A percentile compares a stretch with the other conserved stretches of the same genome.
These are phyloP conservation scores for Nicotiana knightiana DNA, from an alignment of 257 asterid genomes.

Conservation along the genomic window DNA sequence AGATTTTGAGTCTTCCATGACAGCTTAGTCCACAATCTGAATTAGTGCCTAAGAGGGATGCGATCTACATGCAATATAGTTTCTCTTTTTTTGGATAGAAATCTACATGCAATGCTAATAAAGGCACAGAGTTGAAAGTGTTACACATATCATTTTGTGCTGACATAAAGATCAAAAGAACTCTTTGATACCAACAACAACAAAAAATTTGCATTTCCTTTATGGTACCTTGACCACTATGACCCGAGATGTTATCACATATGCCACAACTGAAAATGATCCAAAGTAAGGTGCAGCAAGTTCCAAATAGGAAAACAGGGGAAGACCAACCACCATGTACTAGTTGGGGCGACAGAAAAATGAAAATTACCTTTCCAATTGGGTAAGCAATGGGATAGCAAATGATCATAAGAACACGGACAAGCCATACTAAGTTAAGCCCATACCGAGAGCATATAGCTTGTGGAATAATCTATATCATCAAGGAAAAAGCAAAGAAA, in stretches of 20 bases:
- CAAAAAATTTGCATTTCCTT: not conserved
- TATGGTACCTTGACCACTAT: not conserved
- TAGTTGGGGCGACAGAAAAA: not conserved
- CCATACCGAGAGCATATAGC: constrained; percentile 89
- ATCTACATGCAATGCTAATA: not conserved
- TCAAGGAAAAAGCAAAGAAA: constrained; percentile 11
- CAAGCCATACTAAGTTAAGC: constrained; percentile 86
- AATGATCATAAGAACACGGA: constrained; percentile 75
- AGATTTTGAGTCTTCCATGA: not conserved
- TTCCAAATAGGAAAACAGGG: not conserved
- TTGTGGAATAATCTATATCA: constrained; percentile 80
- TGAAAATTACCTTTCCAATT: constrained; percentile 64
- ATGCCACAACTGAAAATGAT: not conserved
- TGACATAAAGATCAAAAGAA: not conserved
- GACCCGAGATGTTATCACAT: not conserved
- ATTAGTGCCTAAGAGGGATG: not conserved
- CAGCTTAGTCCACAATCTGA: not conserved
- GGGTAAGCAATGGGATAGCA: constrained; percentile 91
- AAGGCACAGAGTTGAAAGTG: not conserved
- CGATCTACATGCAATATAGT: not conserved
- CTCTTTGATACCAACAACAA: not conserved
- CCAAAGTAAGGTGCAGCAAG: not conserved
- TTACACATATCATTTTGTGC: not conserved
- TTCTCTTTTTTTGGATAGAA: not conserved
- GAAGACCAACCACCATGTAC: not conserved